phyloP scores from a whole-genome alignment of 495 filamentous ascomycete genomes.

The Neurospora sp. region DNA sequence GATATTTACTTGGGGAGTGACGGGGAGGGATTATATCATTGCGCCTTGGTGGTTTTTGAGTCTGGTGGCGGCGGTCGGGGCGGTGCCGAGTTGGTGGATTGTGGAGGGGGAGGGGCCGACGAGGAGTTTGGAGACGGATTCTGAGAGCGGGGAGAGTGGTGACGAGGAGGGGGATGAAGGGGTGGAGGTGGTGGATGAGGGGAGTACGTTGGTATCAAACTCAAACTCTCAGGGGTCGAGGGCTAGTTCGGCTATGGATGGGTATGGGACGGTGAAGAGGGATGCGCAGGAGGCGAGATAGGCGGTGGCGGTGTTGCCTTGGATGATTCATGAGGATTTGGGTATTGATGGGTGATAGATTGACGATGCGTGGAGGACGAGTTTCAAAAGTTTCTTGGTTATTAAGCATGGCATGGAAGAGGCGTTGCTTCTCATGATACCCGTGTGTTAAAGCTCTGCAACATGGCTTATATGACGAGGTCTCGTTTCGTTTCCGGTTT shows the following conservation, averaged over 20 bases:
- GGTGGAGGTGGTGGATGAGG: neutral
- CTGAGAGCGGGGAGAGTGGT: constrained; percentile 22
- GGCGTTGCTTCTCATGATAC: neutral
- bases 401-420: neutral
- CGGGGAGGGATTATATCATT: constrained; percentile 54
- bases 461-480: neutral
- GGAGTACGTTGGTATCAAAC: neutral
- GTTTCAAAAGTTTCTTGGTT: neutral
- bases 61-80: constrained; percentile 46
- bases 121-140: constrained; percentile 14
- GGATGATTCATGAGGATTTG: neutral
- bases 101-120: constrained; percentile 67
- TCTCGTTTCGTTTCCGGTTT: neutral
- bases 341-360: neutral
- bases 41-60: constrained; percentile 71
- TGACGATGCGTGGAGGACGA: neutral
- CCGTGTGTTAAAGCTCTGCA: neutral
- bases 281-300: neutral
- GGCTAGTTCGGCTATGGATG: neutral
- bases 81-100: constrained; percentile 58
- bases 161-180: constrained; percentile 21
- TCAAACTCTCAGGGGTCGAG: neutral
- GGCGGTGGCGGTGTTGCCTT: neutral
- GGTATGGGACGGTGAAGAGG: neutral
- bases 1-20: constrained; percentile 61